Conservation (phyloP, 2,329 filamentous ascomycete genomes). For the Neurospora crassa region DNA sequence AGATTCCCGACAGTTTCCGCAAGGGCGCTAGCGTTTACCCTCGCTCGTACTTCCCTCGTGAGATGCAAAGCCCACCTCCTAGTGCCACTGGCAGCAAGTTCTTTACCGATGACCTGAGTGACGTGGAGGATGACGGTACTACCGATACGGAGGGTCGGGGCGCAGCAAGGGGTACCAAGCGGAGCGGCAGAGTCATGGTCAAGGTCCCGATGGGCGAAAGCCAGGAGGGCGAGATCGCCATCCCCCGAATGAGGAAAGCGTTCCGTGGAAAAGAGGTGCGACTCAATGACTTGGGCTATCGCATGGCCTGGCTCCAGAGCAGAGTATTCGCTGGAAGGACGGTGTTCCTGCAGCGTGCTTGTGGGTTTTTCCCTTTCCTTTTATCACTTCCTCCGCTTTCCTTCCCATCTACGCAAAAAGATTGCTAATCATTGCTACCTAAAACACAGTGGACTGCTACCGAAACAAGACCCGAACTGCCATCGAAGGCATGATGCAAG, state of each 20-base stretch:
- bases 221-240: constrained; percentile 60
- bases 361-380: constrained; percentile 48
- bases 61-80: constrained; percentile 81
- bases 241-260: constrained; percentile 62
- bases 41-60: constrained; percentile 81
- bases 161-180: constrained; percentile 22
- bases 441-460: constrained; percentile 74
- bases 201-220: constrained; percentile 60
- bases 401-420: neutral
- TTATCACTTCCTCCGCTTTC: neutral
- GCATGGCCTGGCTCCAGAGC: constrained; percentile 95
- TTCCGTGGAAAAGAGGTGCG: constrained; percentile 75
- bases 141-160: constrained; percentile 41
- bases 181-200: constrained; percentile 35
- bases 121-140: constrained; percentile 48
- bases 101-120: constrained; percentile 53
- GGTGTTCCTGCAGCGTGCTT: constrained; percentile 80
- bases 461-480: constrained; percentile 81
- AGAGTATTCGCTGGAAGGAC: constrained; percentile 80
- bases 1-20: constrained; percentile 92
- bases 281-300: constrained; percentile 84
- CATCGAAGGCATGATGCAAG: constrained; percentile 70
- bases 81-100: constrained; percentile 66
- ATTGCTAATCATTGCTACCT: constrained; percentile 4
- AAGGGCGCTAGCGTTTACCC: constrained; percentile 85